These are phyloP conservation scores for Carnegiea gigantea DNA, from an alignment of 179 eudicot genomes.

Conservation along the genomic window DNA sequence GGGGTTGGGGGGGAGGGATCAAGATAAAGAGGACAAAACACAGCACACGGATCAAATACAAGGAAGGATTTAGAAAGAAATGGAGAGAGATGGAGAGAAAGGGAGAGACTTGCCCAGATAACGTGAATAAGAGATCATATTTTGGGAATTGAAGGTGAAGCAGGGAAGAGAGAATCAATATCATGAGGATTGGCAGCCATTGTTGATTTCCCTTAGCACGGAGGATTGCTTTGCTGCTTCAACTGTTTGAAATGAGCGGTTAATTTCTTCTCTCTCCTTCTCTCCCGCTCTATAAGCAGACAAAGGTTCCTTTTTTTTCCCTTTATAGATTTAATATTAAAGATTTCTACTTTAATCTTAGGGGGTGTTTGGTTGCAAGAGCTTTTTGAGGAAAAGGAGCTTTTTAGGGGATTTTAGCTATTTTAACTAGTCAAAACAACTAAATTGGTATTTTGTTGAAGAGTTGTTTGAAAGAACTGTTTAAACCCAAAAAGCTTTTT, in stretches of 20 bases:
- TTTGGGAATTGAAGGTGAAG: too few relatives aligned
- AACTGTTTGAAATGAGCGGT: not conserved
- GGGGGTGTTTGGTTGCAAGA: too few relatives aligned
- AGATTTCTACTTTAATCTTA: too few relatives aligned
- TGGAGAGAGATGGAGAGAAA: not conserved
- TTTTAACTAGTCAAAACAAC: too few relatives aligned
- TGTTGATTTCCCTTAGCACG: not conserved
- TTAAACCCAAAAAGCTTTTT: too few relatives aligned
- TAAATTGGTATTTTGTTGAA: too few relatives aligned
- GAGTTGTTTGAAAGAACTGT: too few relatives aligned
- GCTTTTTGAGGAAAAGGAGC: too few relatives aligned
- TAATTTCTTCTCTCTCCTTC: not conserved
- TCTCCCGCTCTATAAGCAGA: not conserved
- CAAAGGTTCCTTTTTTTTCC: not conserved
- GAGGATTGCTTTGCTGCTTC: not conserved
- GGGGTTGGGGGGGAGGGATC: too few relatives aligned
- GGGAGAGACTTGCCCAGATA: not conserved
- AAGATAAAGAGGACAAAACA: too few relatives aligned
- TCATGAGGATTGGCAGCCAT: slow-evolving; percentile 1
- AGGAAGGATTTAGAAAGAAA: not conserved
- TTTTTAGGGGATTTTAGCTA: too few relatives aligned
- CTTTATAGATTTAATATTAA: too few relatives aligned
- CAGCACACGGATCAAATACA: not conserved
- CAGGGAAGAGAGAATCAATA: not conserved
- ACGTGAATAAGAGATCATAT: not conserved